Percentiles rank a stretch among this genome's conserved stretches.
Evolutionary conservation across 108 stramenopile genomes (phyloP).

Genomic region (Craspedostauros australis): DNA sequence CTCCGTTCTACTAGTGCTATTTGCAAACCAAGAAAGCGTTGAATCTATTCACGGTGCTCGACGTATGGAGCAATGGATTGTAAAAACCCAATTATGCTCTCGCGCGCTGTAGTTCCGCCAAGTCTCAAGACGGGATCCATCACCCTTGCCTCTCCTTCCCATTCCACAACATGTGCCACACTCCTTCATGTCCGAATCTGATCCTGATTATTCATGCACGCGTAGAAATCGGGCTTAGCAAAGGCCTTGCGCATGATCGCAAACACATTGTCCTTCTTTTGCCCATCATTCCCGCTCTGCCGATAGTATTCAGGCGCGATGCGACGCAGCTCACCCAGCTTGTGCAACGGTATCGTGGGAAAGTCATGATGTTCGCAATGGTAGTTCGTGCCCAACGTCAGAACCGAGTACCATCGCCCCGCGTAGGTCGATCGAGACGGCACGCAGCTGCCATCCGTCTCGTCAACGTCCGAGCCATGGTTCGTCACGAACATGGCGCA

Average conservation of each 20-base stretch:
- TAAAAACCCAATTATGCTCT: too few relatives aligned
- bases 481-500: slow-evolving; percentile 80
- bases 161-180: too few relatives aligned
- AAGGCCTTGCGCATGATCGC: slow-evolving; percentile 56
- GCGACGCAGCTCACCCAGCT: slow-evolving; percentile 43
- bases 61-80: too few relatives aligned
- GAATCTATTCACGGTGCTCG: too few relatives aligned
- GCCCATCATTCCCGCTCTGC: too few relatives aligned
- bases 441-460: slow-evolving; percentile 20
- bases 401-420: slow-evolving; percentile 59
- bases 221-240: slow-evolving; percentile 67
- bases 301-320: slow-evolving; percentile 78
- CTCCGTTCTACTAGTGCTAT: too few relatives aligned
- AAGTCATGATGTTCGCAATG: slow-evolving; percentile 86
- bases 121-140: too few relatives aligned
- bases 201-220: slow-evolving; percentile 51
- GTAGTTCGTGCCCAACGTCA: slow-evolving; percentile 71
- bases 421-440: slow-evolving; percentile 68
- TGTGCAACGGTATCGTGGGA: slow-evolving; percentile 68
- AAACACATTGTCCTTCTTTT: slow-evolving; percentile 40
- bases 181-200: not conserved
- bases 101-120: too few relatives aligned
- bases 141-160: too few relatives aligned
- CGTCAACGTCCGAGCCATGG: slow-evolving; percentile 39
- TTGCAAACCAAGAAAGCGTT: too few relatives aligned